phyloP scores from a whole-genome alignment of 805 yeast species.

The Candida tallmaniae region DNA sequence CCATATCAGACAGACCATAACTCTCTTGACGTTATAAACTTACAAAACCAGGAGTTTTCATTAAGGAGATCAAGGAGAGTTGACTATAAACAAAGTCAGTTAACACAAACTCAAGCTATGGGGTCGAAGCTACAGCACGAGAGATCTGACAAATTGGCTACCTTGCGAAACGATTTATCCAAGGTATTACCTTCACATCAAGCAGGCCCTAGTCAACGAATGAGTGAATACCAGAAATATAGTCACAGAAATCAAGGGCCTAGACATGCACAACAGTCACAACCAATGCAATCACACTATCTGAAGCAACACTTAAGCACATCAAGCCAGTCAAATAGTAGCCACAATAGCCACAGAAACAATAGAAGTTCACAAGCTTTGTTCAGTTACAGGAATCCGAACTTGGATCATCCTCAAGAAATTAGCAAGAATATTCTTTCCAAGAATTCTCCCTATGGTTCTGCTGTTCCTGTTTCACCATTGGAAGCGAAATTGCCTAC shows the following conservation, averaged over 20 bases:
- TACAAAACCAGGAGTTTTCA: slow-evolving; percentile 19
- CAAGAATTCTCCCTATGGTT: slow-evolving; percentile 12
- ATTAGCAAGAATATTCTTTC: slow-evolving; percentile 6
- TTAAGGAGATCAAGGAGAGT: slow-evolving; percentile 36
- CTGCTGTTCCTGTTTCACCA: slow-evolving; percentile 11
- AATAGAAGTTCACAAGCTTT: slow-evolving; percentile 26
- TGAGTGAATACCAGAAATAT: slow-evolving; percentile 2
- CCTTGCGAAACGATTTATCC: slow-evolving; percentile 13
- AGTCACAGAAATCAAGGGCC: slow-evolving; percentile 1
- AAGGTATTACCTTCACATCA: background rate
- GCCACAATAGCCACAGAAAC: slow-evolving; percentile 1
- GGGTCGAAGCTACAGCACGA: slow-evolving; percentile 22
- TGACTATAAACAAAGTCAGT: slow-evolving; percentile 29
- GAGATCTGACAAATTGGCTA: slow-evolving; percentile 19
- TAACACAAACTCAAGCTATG: slow-evolving; percentile 8
- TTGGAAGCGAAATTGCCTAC: slow-evolving; percentile 11
- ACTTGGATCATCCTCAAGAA: slow-evolving; percentile 10
- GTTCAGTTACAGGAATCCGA: slow-evolving; percentile 27
- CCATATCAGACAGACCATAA: slow-evolving; percentile 14
- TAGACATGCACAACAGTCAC: background rate
- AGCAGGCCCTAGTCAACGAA: background rate
- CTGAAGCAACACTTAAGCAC: background rate
- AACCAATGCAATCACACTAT: background rate
- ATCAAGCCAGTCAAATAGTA: background rate
- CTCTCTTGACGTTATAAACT: slow-evolving; percentile 5